phyloP scores from a whole-genome alignment of 768 basidiomycete genomes.

The Fomitopsis serialis region DNA sequence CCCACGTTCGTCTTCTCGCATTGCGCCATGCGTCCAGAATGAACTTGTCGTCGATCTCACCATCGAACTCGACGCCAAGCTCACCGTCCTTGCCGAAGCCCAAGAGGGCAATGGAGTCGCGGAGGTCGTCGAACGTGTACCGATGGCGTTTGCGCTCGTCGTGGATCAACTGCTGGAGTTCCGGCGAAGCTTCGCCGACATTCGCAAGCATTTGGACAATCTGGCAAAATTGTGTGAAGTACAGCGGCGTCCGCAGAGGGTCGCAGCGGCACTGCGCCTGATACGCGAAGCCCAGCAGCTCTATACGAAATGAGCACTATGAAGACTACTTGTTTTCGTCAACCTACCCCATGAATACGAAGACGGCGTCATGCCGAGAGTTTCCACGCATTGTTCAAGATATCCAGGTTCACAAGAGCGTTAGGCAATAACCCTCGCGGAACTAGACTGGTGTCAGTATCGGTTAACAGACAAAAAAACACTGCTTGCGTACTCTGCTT shows the following conservation, averaged over 20 bases:
- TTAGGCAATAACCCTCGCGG: slow-evolving; percentile 46
- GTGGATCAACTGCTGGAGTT: slow-evolving; percentile 52
- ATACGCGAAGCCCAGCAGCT: slow-evolving; percentile 74
- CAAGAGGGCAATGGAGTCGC: slow-evolving; percentile 42
- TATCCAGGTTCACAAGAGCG: slow-evolving; percentile 34
- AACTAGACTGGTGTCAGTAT: slow-evolving; percentile 32
- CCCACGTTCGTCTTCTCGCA: slow-evolving; percentile 54
- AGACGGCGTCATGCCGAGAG: slow-evolving; percentile 61
- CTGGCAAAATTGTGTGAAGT: slow-evolving; percentile 55
- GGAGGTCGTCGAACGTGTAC: slow-evolving; percentile 54
- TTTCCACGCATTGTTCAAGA: slow-evolving; percentile 36
- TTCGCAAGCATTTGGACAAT: slow-evolving; percentile 47
- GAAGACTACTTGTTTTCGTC: not conserved
- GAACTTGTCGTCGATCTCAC: slow-evolving; percentile 64
- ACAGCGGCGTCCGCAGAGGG: slow-evolving; percentile 52
- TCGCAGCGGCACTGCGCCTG: slow-evolving; percentile 79
- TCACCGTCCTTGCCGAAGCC: slow-evolving; percentile 62
- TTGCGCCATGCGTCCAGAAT: slow-evolving; percentile 65
- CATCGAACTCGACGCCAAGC: slow-evolving; percentile 64
- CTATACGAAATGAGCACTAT: slow-evolving; percentile 30
- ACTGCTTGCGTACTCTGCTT: slow-evolving; percentile 57
- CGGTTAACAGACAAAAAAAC: not conserved
- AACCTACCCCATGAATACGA: slow-evolving; percentile 60
- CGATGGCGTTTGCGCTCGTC: slow-evolving; percentile 61
- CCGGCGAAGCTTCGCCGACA: slow-evolving; percentile 40